These are phyloP conservation scores for Candida easanensis DNA, from an alignment of 805 yeast species.

Conservation along the genomic window DNA sequence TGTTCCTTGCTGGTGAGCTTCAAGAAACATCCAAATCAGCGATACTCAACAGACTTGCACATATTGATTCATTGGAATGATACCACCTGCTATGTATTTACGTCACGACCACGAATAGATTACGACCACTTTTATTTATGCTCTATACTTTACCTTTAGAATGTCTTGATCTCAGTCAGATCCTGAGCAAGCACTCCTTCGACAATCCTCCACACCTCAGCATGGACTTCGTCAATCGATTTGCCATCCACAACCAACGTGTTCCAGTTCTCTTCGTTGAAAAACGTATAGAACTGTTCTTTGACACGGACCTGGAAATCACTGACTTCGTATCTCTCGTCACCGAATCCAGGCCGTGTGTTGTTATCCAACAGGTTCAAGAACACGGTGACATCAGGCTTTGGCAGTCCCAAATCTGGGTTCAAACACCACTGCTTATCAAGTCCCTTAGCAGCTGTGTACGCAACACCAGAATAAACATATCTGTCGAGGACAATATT, in stretches of 20 bases:
- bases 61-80: slow-evolving; percentile 61
- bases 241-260: slow-evolving; percentile 60
- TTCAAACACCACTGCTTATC: slow-evolving; percentile 72
- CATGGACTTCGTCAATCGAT: slow-evolving; percentile 52
- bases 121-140: not conserved
- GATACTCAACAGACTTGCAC: slow-evolving; percentile 61
- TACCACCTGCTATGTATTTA: not conserved
- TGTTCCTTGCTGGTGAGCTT: slow-evolving; percentile 86
- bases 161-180: slow-evolving; percentile 11
- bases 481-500: slow-evolving; percentile 80
- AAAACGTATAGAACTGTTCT: slow-evolving; percentile 49
- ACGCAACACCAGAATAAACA: slow-evolving; percentile 90
- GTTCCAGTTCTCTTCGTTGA: slow-evolving; percentile 37
- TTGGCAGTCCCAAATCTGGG: slow-evolving; percentile 83
- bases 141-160: slow-evolving; percentile 1
- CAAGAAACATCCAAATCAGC: slow-evolving; percentile 77
- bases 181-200: slow-evolving; percentile 11
- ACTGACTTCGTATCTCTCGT: slow-evolving; percentile 81
- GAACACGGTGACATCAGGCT: slow-evolving; percentile 82
- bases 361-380: slow-evolving; percentile 52
- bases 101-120: not conserved
- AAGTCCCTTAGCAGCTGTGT: slow-evolving; percentile 80
- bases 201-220: slow-evolving; percentile 40
- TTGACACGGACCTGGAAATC: slow-evolving; percentile 77
- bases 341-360: slow-evolving; percentile 81